Base-by-base conservation (phyloP, 1,284 basidiomycete genomes). In the Trichosporon inkin region DNA sequence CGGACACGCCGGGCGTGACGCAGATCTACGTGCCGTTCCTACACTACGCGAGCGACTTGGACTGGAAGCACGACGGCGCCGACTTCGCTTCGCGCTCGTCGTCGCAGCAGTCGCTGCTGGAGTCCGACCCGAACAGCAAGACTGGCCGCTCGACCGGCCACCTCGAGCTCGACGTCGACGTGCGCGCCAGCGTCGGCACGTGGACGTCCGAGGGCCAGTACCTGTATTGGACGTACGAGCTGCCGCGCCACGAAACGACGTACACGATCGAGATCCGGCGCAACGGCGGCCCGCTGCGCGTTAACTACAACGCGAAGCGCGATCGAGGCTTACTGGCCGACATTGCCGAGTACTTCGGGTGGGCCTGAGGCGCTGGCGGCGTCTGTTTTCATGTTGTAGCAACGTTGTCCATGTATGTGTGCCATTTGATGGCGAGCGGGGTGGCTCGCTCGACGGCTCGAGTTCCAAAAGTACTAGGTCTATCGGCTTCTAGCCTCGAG, bases 21-120 rank as follows among this genome's bases (percentile, higher is more conserved):
- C 91, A 94, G 81, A 87, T 96, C 16, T 97, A 84, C 73, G 74
- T 96, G 0, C 93, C 93, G 1, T 82, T 90, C 56, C 85, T 94
- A n/a, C 92, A 96, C 75, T 97, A 86, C 70, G 92, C 90, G 4
- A 81, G 81, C 11, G 79, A 81, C 14, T 71, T 69, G 13, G 66
- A 60, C 19, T 65, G 61, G 61, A 22, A n/a, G 13, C 19, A 49
- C 22, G 14, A 24, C 10, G 35, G n/a, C 34, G 11, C 5, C 14
- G 13, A 10, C 3, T 52, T 19, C 49, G 37, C 51, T 34, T 47
- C 61, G 19, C 34, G 62, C 52, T 34, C 57, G 51, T 60, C 59
- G 40, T 60, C 60, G 13, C 47, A 57, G 22, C 22, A 13, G 24
- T 56, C 52, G 47, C 63, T 56, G 20, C 34, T 55, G 49, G 47